Evolutionary conservation across 1,284 basidiomycete species (phyloP), one percentile per base, ranked within the genome.

Genomic region (Pisolithus thermaeus): DNA sequence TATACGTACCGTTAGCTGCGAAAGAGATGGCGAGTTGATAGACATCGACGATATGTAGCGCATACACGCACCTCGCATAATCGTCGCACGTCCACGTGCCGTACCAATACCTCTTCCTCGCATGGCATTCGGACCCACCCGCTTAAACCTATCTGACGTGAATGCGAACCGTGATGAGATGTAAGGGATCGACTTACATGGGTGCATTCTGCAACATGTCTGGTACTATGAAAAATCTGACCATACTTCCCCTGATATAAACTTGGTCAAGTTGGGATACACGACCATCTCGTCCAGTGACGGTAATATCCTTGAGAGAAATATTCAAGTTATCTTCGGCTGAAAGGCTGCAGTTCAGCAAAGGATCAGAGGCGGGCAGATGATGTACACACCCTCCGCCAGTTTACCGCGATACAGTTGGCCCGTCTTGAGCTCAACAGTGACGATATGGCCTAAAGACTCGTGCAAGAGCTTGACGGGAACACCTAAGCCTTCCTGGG

Each of bases 141-240:
- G 88, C 75, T 99, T 99, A 77, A 99, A 97, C 93, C 93, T 97
- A 62, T 37, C 39, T 35, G 48, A 22, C n/a, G 48, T 65, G 30
- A 61, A 57, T 41, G 30, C 28, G 28, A 55, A 37, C 42, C 30
- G 20, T 49, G 48, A 27, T 3, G 30, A 37, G 20, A 23, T 32
- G 22, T 7, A 37, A 38, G 30, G 50, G 36, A 35, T 3, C 52
- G 37, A 78, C 90, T 71, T 67, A 96, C 97, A 99, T 99, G 20
- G 97, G 97, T 25, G 97, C 97, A 69, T 99, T 97, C 67, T 97
- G 92, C 60, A 99, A 78, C 89, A 99, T 97, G 71, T 99, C 97
- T 46, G 97, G 97, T 25, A 99, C 97, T 68, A 99, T 97, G 76
- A 98, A 96, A 79, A 98, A 98, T 62, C 94, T 83, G 64, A 96